A percentile compares a stretch with the other conserved stretches of the same genome.
phyloP scores from a whole-genome alignment of 2,329 filamentous ascomycete species.

The Fusarium protoensiforme region DNA sequence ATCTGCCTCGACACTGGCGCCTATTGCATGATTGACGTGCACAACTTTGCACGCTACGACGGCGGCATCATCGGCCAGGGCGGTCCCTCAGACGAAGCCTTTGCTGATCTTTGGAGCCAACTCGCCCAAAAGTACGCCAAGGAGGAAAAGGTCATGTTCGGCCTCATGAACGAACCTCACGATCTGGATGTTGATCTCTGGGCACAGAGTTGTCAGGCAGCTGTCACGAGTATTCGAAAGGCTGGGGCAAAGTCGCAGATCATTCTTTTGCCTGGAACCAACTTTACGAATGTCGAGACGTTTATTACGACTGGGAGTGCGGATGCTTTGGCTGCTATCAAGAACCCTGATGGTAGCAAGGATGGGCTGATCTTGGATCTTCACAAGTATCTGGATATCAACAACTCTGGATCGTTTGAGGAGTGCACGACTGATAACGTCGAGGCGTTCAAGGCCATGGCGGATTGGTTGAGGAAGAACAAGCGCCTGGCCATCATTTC shows the following conservation, averaged over 20 bases:
- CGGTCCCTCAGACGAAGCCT: conserved; percentile 68
- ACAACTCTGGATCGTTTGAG: conserved; percentile 64
- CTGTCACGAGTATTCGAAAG: conserved; percentile 72
- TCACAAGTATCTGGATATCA: conserved; percentile 70
- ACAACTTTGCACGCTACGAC: conserved; percentile 71
- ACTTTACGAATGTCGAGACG: conserved; percentile 63
- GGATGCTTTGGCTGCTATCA: conserved; percentile 62
- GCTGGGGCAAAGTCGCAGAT: conserved; percentile 73
- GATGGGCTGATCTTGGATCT: conserved; percentile 68
- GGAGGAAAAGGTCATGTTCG: conserved; percentile 65
- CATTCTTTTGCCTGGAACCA: conserved; percentile 70
- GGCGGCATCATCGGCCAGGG: conserved; percentile 73
- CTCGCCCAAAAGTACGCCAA: conserved; percentile 69
- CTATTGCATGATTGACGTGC: conserved; percentile 68
- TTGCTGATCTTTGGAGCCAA: conserved; percentile 68
- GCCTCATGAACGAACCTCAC: conserved; percentile 78
- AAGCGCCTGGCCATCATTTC: conserved; percentile 62
- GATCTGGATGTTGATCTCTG: conserved; percentile 66
- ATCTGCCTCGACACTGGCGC: conserved; percentile 67
- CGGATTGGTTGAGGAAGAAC: conserved; percentile 58
- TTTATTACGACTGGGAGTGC: conserved; percentile 62
- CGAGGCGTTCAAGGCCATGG: conserved; percentile 58
- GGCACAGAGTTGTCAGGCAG: conserved; percentile 70
- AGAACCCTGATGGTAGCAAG: conserved; percentile 68
- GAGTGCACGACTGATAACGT: conserved; percentile 66